Evolutionary conservation across 306 rosid species (phyloP).

Genomic region (Casuarina equisetifolia): DNA sequence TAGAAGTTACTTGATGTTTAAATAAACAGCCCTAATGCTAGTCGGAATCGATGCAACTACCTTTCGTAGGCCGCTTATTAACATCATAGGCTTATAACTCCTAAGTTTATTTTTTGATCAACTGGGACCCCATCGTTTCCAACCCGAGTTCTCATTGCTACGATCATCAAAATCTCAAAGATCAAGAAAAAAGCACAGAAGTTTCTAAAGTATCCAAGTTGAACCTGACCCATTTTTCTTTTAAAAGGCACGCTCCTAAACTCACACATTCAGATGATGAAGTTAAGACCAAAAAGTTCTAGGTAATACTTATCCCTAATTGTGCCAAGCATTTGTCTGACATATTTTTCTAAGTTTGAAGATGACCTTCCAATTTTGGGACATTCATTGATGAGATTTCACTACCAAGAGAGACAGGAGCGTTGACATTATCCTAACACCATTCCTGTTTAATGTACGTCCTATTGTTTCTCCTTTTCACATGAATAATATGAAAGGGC

Average conservation of each 20-base stretch:
- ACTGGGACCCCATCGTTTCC: constrained; percentile 20
- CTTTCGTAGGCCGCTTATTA: not conserved
- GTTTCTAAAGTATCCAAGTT: constrained; percentile 18
- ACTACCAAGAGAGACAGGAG: constrained; percentile 19
- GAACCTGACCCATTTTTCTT: not conserved
- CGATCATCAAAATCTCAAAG: constrained; percentile 7
- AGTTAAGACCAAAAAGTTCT: too few species aligned
- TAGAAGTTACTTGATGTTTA: not conserved
- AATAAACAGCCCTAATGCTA: not conserved
- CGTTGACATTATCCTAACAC: constrained; percentile 27
- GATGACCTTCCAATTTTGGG: constrained; percentile 35
- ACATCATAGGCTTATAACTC: constrained; percentile 21
- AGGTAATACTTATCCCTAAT: too few species aligned
- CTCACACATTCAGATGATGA: too few species aligned
- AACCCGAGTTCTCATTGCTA: constrained; percentile 11
- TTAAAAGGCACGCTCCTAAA: too few species aligned
- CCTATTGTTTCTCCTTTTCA: constrained; percentile 23
- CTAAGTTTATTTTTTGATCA: constrained; percentile 4
- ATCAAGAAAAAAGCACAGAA: constrained; percentile 9
- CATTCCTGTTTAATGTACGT: constrained; percentile 24
- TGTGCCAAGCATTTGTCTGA: too few species aligned
- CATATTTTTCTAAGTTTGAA: constrained; percentile 16
- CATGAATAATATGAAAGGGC: constrained; percentile 18
- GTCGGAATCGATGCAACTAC: constrained; percentile 19
- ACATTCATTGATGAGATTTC: constrained; percentile 22